phyloP scores from a whole-genome alignment of 2,329 filamentous ascomycete genomes.

The Aspergillus clavatus region DNA sequence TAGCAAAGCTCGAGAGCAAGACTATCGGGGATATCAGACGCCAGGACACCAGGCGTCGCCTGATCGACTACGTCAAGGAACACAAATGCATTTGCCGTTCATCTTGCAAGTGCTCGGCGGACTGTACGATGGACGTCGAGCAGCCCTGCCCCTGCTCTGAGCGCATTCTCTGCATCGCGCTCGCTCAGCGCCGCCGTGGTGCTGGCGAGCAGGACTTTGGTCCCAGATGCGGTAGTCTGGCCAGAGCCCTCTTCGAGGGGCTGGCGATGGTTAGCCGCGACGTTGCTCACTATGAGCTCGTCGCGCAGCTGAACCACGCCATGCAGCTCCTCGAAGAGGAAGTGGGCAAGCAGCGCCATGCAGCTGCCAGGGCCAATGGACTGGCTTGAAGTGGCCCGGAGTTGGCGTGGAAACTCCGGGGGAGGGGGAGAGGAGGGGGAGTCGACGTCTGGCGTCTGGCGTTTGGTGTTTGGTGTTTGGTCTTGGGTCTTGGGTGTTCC shows the following conservation, averaged over 20 bases:
- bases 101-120: conserved; percentile 29
- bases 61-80: conserved; percentile 27
- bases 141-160: conserved; percentile 34
- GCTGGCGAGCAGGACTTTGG: conserved; percentile 14
- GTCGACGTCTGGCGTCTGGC: too few species aligned
- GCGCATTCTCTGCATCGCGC: conserved; percentile 29
- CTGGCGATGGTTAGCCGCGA: conserved; percentile 23
- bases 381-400: not conserved
- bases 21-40: conserved; percentile 33
- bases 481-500: too few species aligned
- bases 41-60: conserved; percentile 17
- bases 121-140: conserved; percentile 30
- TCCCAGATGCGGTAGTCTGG: conserved; percentile 24
- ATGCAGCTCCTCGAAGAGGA: conserved; percentile 27
- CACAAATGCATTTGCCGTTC: conserved; percentile 35
- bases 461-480: too few species aligned
- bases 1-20: conserved; percentile 33
- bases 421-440: not conserved
- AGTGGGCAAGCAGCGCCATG: conserved; percentile 26
- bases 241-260: conserved; percentile 29
- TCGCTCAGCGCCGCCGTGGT: conserved; percentile 17
- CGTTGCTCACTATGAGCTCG: conserved; percentile 16
- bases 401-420: not conserved
- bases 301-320: conserved; percentile 20
- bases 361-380: not conserved